A percentile compares a stretch with the other conserved stretches of the same genome.
These are phyloP conservation scores for Amoeboaphelidium protococcarum DNA, from an alignment of 371 early-diverging fungal species.

Conservation along the genomic window DNA sequence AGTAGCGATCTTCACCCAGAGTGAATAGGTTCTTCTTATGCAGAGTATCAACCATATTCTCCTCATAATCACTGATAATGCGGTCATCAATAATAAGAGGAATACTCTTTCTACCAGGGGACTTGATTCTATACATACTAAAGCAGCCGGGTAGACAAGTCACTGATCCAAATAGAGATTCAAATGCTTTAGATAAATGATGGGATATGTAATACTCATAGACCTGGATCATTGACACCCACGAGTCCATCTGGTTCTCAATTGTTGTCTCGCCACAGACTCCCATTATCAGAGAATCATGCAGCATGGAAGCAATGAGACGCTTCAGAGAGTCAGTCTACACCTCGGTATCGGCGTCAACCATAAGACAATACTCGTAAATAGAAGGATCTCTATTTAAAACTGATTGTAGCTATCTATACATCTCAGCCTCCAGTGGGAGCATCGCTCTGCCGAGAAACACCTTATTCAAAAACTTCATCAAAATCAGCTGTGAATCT, in stretches of 20 bases:
- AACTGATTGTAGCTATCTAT: slow-evolving; percentile 7
- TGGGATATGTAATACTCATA: slow-evolving; percentile 80
- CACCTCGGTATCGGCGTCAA: slow-evolving; percentile 86
- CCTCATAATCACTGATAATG: slow-evolving; percentile 82
- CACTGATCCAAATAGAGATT: slow-evolving; percentile 93
- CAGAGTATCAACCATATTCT: slow-evolving; percentile 81
- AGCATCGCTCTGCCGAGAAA: slow-evolving; percentile 17
- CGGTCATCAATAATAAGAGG: slow-evolving; percentile 75
- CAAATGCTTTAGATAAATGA: slow-evolving; percentile 92
- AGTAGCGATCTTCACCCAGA: slow-evolving; percentile 29
- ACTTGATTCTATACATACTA: slow-evolving; percentile 75
- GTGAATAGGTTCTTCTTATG: slow-evolving; percentile 83
- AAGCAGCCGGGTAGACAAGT: slow-evolving; percentile 91
- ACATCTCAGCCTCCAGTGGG: slow-evolving; percentile 66
- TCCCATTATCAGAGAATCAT: slow-evolving; percentile 69
- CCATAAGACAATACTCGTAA: slow-evolving; percentile 79
- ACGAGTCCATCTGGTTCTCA: slow-evolving; percentile 57
- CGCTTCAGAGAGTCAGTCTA: slow-evolving; percentile 51
- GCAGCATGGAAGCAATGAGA: slow-evolving; percentile 58
- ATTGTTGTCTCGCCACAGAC: slow-evolving; percentile 77
- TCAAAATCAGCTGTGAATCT: slow-evolving; percentile 91
- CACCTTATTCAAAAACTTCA: slow-evolving; percentile 75
- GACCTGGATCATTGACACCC: slow-evolving; percentile 96
- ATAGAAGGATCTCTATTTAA: slow-evolving; percentile 55
- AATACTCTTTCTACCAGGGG: slow-evolving; percentile 35